Base-by-base conservation (phyloP, 352 stramenopile genomes). In the Phytopythium ostracodes region DNA sequence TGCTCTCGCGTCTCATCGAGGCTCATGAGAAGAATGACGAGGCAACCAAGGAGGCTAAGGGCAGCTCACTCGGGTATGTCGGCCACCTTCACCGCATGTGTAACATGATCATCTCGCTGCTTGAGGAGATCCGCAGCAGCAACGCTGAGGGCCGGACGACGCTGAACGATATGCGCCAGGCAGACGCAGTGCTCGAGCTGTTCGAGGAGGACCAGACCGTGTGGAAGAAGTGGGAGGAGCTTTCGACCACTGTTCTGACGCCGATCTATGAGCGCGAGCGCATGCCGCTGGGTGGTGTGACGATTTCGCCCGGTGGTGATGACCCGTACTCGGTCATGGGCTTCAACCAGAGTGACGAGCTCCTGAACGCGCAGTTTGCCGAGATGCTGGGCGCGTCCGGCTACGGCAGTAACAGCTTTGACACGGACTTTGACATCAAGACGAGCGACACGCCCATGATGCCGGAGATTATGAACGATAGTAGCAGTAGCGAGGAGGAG, bases 401-500 rank as follows among this genome's bases (percentile, higher is more conserved):
- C 9, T 92, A 89, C 60, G 78, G 73, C 17, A 69, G 74, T 7
- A 78, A 73, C 24, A 73, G 72, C 38, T 91, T 90, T 63, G 84
- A 94, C 60, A 83, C 73, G 36, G 85, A 90, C 57, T 91, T 92
- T 51, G 81, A 91, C 27, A 76, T 88, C 43, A 84, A 87, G 66
- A 63, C 81, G 56, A 74, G 64, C 61, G 84, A 93, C 65, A 88
- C 84, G 47, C 74, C 76, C 2, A 90, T 92, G 80, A 62, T 93
- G 20, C 86, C 86, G 0, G 84, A 91, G 64, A 93, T 93, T 61
- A 89, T 91, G 77, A 84, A 93, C 62, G 82, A 92, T 67, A 95
- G 86, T 68, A 95, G 86, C 73, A 94, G 86, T 70, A 95, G 84
- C 54, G 82, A 92, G 46, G 86, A 95, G 63, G 86, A 95, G 56